Percentiles rank a stretch among this genome's conserved stretches.
Evolutionary conservation across 768 basidiomycete genomes (phyloP).

Genomic region (Pleurotus salmoneostramineus): DNA sequence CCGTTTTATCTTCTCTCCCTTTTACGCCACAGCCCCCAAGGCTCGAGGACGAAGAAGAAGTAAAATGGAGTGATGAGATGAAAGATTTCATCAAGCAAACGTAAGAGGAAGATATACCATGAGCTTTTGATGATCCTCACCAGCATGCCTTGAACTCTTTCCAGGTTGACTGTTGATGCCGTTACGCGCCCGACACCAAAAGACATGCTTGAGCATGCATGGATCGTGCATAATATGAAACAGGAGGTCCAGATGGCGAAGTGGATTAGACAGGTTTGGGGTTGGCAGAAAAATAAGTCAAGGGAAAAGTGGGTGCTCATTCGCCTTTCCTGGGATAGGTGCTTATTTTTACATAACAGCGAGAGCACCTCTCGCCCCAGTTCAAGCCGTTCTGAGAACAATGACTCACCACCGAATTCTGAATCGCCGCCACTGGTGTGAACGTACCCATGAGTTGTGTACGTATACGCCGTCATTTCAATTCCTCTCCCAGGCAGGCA

Average conservation of each 20-base stretch:
- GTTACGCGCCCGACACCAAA: conserved; percentile 72
- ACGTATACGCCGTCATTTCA: not conserved
- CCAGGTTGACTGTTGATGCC: conserved; percentile 69
- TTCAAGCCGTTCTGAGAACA: conserved; percentile 4
- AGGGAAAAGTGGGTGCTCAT: conserved; percentile 36
- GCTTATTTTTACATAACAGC: not conserved
- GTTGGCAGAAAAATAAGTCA: conserved; percentile 51
- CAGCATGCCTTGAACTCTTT: conserved; percentile 14
- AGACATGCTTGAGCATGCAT: conserved; percentile 80
- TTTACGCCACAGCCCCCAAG: conserved; percentile 60
- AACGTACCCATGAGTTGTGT: not conserved
- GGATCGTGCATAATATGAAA: conserved; percentile 74
- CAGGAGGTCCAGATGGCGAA: conserved; percentile 85
- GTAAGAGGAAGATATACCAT: conserved; percentile 44
- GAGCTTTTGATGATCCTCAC: not conserved
- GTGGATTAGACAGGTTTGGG: conserved; percentile 86
- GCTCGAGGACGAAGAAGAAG: conserved; percentile 68
- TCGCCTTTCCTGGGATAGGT: not conserved
- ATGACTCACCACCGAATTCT: conserved; percentile 4
- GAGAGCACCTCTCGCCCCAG: conserved; percentile 6
- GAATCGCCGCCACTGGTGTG: conserved; percentile 4
- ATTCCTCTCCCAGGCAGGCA: not conserved
- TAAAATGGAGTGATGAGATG: conserved; percentile 79
- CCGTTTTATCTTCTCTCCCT: conserved; percentile 3
- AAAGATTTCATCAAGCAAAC: conserved; percentile 87